Percentiles rank a stretch among this genome's conserved stretches.
Evolutionary conservation across 2,329 filamentous ascomycete species (phyloP).

Genomic region (Orbilia ellipsospora): DNA sequence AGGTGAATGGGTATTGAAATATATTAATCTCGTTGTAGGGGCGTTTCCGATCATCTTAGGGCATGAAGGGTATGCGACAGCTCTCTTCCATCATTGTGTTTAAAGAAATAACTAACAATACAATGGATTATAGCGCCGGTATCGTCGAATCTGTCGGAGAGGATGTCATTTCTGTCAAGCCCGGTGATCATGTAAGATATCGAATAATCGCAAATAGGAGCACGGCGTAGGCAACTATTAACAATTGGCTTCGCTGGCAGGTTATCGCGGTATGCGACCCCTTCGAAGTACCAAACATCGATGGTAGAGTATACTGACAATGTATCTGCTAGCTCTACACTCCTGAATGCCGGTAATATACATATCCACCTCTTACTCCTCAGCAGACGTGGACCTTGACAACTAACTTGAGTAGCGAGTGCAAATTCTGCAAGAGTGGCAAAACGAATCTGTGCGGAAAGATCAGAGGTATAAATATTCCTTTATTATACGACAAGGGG

Average conservation of each 20-base stretch:
- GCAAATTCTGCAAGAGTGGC: conserved; percentile 99
- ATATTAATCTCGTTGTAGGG: conserved; percentile 9
- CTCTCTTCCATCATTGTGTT: not conserved
- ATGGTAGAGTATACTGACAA: not conserved
- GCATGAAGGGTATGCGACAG: conserved; percentile 72
- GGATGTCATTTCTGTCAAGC: conserved; percentile 93
- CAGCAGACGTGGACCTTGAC: not conserved
- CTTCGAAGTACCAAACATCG: not conserved
- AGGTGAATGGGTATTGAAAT: not conserved
- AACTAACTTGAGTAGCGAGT: conserved; percentile 76
- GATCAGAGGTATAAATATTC: conserved; percentile 72
- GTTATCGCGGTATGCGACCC: conserved; percentile 43
- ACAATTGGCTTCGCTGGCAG: not conserved
- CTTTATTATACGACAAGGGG: not conserved
- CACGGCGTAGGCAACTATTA: not conserved
- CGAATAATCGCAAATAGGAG: not conserved
- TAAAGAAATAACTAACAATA: not conserved
- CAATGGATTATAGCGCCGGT: conserved; percentile 70
- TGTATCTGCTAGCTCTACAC: conserved; percentile 34
- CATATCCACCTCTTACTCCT: not conserved
- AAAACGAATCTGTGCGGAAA: conserved; percentile 97
- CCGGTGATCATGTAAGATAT: conserved; percentile 80
- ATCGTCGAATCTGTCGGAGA: conserved; percentile 94
- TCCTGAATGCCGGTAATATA: conserved; percentile 31
- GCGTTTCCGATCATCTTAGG: conserved; percentile 81